Conservation (phyloP, 805 yeast genomes). For the Metschnikowia santaceciliae region DNA sequence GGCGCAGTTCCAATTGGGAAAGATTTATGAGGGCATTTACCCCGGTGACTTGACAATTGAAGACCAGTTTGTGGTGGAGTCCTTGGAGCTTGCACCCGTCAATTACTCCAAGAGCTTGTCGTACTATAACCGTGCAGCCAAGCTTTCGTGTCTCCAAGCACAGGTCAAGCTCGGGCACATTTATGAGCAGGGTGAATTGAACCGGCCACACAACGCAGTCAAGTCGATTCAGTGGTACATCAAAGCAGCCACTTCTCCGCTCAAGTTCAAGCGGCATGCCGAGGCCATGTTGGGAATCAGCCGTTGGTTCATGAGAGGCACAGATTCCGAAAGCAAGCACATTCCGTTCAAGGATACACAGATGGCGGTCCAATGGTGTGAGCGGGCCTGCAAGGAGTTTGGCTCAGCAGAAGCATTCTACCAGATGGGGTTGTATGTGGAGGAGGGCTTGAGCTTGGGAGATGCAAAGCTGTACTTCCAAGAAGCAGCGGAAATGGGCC, state of each 20-base stretch:
- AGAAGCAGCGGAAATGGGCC: slow-evolving; percentile 35
- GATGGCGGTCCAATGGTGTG: slow-evolving; percentile 41
- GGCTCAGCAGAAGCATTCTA: slow-evolving; percentile 36
- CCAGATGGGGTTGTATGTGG: slow-evolving; percentile 38
- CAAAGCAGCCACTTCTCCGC: slow-evolving; percentile 38
- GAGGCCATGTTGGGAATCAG: slow-evolving; percentile 44
- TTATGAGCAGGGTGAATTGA: slow-evolving; percentile 41
- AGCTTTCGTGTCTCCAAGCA: slow-evolving; percentile 35
- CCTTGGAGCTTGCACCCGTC: slow-evolving; percentile 38
- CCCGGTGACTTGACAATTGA: slow-evolving; percentile 39
- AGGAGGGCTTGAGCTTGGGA: slow-evolving; percentile 28
- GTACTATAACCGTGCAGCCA: slow-evolving; percentile 41
- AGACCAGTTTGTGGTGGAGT: slow-evolving; percentile 32
- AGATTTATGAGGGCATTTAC: slow-evolving; percentile 42
- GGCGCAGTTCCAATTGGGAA: slow-evolving; percentile 40
- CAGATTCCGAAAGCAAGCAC: slow-evolving; percentile 31
- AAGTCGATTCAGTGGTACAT: slow-evolving; percentile 45
- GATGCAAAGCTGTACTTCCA: slow-evolving; percentile 29
- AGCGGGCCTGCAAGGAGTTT: slow-evolving; percentile 39
- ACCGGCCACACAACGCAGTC: slow-evolving; percentile 34
- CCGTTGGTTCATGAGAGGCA: slow-evolving; percentile 38
- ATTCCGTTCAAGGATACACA: slow-evolving; percentile 35
- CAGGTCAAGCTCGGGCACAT: slow-evolving; percentile 41
- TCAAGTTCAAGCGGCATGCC: slow-evolving; percentile 38
- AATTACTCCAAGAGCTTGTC: slow-evolving; percentile 39